phyloP scores from a whole-genome alignment of 1,284 basidiomycete genomes.

The Papiliotrema laurentii region DNA sequence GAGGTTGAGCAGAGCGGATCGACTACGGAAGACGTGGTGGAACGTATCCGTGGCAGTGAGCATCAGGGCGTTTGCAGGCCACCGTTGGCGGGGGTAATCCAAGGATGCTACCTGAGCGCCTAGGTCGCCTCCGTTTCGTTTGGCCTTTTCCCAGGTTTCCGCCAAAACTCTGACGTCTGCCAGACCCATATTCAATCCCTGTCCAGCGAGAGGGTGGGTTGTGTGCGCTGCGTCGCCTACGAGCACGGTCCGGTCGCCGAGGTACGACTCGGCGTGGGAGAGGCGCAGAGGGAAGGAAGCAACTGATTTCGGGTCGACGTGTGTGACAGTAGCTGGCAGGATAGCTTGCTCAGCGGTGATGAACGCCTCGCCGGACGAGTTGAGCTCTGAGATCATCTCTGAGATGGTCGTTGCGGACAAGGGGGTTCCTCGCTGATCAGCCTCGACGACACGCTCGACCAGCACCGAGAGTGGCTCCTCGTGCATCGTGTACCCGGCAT shows the following conservation, averaged over 20 bases:
- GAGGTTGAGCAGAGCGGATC: conserved; percentile 70
- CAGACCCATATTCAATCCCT: conserved; percentile 90
- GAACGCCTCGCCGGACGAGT: conserved; percentile 49
- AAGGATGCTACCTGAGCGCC: conserved; percentile 74
- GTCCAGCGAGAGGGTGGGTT: conserved; percentile 93
- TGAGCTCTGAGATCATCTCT: conserved; percentile 39
- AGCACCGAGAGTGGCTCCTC: conserved; percentile 69
- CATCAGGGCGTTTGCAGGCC: conserved; percentile 77
- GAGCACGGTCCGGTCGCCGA: conserved; percentile 72
- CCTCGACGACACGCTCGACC: conserved; percentile 57
- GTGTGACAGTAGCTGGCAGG: conserved; percentile 70
- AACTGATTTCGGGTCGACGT: conserved; percentile 68
- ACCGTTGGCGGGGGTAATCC: conserved; percentile 73
- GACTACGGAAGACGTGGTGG: conserved; percentile 72
- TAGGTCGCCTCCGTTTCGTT: conserved; percentile 68
- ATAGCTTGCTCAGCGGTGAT: conserved; percentile 52
- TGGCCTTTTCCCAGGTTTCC: conserved; percentile 57
- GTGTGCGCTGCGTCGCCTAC: conserved; percentile 97
- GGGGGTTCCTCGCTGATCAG: conserved; percentile 31
- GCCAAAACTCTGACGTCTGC: conserved; percentile 73
- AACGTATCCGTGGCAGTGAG: conserved; percentile 82
- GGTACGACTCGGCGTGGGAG: conserved; percentile 83
- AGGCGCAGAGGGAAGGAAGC: conserved; percentile 89
- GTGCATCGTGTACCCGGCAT: conserved; percentile 85
- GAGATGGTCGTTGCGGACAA: conserved; percentile 20